Percentiles rank a stretch among this genome's conserved stretches.
These are phyloP conservation scores for Rhynchospora tenuis DNA, from an alignment of 176 grass and related monocot genomes.

Conservation along the genomic window DNA sequence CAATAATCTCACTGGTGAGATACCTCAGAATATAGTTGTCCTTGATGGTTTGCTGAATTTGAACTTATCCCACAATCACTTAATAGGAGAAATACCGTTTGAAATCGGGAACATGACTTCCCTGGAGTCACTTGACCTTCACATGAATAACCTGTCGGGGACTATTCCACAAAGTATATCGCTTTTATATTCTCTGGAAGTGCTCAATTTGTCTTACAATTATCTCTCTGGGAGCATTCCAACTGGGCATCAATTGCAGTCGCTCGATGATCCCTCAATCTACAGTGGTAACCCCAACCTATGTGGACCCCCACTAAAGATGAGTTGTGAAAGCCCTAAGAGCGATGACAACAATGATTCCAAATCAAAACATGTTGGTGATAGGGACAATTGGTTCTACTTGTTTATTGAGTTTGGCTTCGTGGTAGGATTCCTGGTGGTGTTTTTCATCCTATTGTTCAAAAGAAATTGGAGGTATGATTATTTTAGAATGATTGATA, in stretches of 20 bases:
- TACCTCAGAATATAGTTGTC: constrained; percentile 17
- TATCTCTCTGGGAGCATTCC: constrained; percentile 45
- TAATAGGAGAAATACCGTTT: constrained; percentile 33
- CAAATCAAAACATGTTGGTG: neutral
- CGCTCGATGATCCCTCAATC: constrained; percentile 16
- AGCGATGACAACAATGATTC: neutral
- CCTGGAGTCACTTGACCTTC: constrained; percentile 42
- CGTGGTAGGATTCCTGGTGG: constrained; percentile 15
- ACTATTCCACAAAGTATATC: constrained; percentile 34
- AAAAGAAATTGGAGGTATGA: constrained; percentile 31
- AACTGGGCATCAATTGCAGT: constrained; percentile 30
- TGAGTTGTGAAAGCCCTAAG: neutral
- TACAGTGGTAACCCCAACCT: constrained; percentile 38
- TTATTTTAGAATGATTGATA: constrained; percentile 31
- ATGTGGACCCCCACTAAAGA: constrained; percentile 33
- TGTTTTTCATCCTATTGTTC: constrained; percentile 24
- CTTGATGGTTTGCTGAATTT: constrained; percentile 19
- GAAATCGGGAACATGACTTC: constrained; percentile 18
- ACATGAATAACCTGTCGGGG: constrained; percentile 31
- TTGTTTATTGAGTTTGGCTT: constrained; percentile 30
- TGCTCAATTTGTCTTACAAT: constrained; percentile 39
- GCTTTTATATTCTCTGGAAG: neutral
- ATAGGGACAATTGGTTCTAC: constrained; percentile 2
- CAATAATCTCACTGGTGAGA: constrained; percentile 21
- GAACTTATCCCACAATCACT: constrained; percentile 35